Base-by-base conservation (phyloP, 495 filamentous ascomycete genomes). In the Letharia lupina region DNA sequence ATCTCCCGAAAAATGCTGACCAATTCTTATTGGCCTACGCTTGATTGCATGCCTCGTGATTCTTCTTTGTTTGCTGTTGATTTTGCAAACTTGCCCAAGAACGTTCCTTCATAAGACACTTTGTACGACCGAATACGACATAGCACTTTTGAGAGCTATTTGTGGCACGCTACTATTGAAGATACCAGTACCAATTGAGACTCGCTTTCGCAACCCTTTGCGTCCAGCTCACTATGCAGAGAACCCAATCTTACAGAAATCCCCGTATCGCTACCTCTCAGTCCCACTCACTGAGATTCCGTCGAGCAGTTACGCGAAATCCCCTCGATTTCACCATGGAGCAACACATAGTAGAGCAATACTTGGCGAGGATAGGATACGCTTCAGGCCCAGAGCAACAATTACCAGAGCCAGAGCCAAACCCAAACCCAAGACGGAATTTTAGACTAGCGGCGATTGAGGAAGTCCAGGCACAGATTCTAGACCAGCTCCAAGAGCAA, bases 301-400 rank as follows among this genome's bases (percentile, higher is more conserved):
- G 11, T 28, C 48, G n/a, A 52, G 48, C 48, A 52, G n/a, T 1
- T 28, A 28, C 10, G 10, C n/a, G 31, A 28, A 13, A 13, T 12
- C 10, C 48, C 5, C 5, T 28, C 9, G 48, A 52, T n/a, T 2
- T 4, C 6, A 52, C 48, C 4, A 52, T 52, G 48, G 48, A 52
- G n/a, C 48, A 52, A 28, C 31, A 52, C 48, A 5, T 52, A 23
- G 13, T 13, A 12, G 48, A 52, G 48, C 48, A 28, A 28, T 52
- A 52, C 48, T 52, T 52, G 48, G 23, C 48, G 10, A 52, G 48
- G 23, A 52, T 52, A 28, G 48, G 23, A 52, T 52, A 52, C 48
- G 48, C 11, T 23, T 28, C 48, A 28, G 48, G 45, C 20, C 9
- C 45, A n/a, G 45, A n/a, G 45, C 45, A n/a, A n/a, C 45, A 48